Base-by-base conservation (phyloP, 441 rosid genomes). In the Breynia disticha region DNA sequence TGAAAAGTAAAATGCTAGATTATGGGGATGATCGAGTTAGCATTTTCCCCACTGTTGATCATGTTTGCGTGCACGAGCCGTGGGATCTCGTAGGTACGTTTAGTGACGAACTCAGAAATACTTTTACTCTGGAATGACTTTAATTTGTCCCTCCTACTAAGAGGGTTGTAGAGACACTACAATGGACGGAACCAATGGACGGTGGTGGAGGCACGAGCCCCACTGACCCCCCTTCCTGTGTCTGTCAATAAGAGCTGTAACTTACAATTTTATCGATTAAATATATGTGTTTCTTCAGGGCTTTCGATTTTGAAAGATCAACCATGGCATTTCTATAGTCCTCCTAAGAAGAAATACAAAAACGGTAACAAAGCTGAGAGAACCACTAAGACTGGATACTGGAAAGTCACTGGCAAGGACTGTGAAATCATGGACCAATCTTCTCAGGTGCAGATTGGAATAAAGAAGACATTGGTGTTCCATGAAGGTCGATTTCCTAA, bases 11-110 rank as follows among this genome's bases (percentile, higher is more conserved):
- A 69, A 59, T 73, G 64, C 57, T 16, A 6, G 72, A 71, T 45
- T 1, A 22, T 19, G 60, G 65, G 17, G 60, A 67, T 53, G 22
- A 64, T 48, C 43, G 6, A 46, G 73, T 70, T n/a, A 49, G 1
- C 13, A 8, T 24, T 2, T 61, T 82, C 45, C 54, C 62, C n/a
- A 75, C 68, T 28, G 48, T 79, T 32, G 71, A 71, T n/a, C n/a
- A n/a, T 54, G 46, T 81, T 42, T 64, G 60, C 67, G 46, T 48
- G 46, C 70, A 14, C 2, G 90, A 87, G 54, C 96, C 96, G 5
- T 72, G 72, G 80, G 46, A 79, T 0, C 61, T 87, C 11, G 81
- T 75, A 1, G 60, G 87, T 74, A 72, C 50, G 5, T 19, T 2
- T 16, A 11, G 67, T 61, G 18, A 8, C 5, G 11, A 38, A 28